Percentiles rank a stretch among this genome's conserved stretches.
Conservation (phyloP, 2,329 filamentous ascomycete species). For the Achaetomium macrosporum region DNA sequence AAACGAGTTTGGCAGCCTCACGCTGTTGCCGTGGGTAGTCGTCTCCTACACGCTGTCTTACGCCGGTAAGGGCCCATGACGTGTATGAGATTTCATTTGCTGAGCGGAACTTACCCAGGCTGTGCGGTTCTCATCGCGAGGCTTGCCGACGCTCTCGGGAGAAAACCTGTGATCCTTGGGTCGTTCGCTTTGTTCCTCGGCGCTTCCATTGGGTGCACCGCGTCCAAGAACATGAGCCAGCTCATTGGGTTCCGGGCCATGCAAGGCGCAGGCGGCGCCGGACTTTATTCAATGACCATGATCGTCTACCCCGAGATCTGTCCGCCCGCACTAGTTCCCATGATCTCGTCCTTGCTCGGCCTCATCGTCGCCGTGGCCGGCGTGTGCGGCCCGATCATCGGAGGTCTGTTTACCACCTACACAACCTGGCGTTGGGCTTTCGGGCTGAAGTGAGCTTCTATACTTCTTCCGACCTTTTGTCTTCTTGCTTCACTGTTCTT, state of each 20-base stretch:
- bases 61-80: constrained; percentile 9
- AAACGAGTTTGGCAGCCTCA: constrained; percentile 9
- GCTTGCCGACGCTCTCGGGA: constrained; percentile 18
- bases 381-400: constrained; percentile 21
- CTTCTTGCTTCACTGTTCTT: not conserved
- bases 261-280: constrained; percentile 23
- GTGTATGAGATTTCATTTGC: no score
- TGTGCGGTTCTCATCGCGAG: constrained; percentile 20
- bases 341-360: constrained; percentile 17
- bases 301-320: constrained; percentile 22
- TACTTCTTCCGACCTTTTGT: not conserved
- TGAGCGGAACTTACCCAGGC: no score
- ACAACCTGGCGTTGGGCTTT: constrained; percentile 19
- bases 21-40: constrained; percentile 7
- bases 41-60: constrained; percentile 10
- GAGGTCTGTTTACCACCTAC: constrained; percentile 17
- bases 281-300: constrained; percentile 22
- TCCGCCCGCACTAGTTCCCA: constrained; percentile 13
- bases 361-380: constrained; percentile 21
- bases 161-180: constrained; percentile 10
- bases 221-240: constrained; percentile 18
- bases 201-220: constrained; percentile 19
- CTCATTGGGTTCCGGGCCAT: constrained; percentile 22
- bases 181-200: constrained; percentile 20
- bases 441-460: constrained; percentile 19